Base-by-base conservation (phyloP, 1,139 yeast species). In the Spathaspora sp. region DNA sequence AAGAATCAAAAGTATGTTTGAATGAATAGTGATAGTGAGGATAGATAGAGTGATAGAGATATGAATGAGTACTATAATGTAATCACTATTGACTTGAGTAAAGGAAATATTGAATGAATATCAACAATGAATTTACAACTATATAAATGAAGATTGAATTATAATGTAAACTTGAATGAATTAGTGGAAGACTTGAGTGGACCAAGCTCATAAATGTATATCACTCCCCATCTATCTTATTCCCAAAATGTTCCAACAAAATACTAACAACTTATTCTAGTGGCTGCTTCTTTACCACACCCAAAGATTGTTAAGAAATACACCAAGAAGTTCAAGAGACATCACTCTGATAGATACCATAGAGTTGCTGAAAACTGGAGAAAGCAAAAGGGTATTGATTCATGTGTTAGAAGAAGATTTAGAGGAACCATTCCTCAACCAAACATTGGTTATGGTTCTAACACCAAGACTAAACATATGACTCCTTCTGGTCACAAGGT, bases 331-430 rank as follows among this genome's bases (percentile, higher is more conserved):
- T 95, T 95, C 89, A 93, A 90, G 93, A 90, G 99, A 84, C 98
- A 93, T 78, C 99, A 95, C 84, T 90, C 97, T 77, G 99, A 95
- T 88, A 90, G 97, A 81, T 93, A 89, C 82, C 84, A 84, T 84
- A 91, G 99, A 80, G 97, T 93, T 65, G 81, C 90, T 69, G 97
- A 89, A 81, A 86, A 86, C 85, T 95, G 99, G 99, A 93, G 99
- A 89, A 93, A 93, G 83, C 99, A 95, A 82, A 93, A 91, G 89
- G 99, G 99, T 93, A 95, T 95, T 73, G 99, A 95, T 84, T 91
- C 97, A 67, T 86, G 91, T 81, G 97, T 91, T 76, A 91, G 98
- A 86, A 91, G 98, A 85, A 89, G 98, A 84, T 95, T 93, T 96
- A 89, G 98, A 86, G 99, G 99, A 72, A 86, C 95, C 80, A 88